Evolutionary conservation across 1,284 basidiomycete genomes (phyloP).

Genomic region (Schizophyllum commune): DNA sequence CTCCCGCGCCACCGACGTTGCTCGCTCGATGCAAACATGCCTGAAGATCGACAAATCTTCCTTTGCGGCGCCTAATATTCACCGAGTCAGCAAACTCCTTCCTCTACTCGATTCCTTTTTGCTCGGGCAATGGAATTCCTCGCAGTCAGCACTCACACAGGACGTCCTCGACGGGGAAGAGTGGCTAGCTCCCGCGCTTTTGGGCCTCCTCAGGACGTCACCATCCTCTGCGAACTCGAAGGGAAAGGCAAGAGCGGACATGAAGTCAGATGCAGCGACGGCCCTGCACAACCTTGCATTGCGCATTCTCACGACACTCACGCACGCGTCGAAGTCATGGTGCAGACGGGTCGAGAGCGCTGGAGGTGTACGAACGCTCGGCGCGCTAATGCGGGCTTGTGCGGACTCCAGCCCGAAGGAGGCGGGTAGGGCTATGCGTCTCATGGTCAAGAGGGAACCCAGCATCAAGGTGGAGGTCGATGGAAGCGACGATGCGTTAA

Average conservation of each 20-base stretch:
- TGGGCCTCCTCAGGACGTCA: not conserved
- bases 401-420: not conserved
- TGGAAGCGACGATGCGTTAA: too few species aligned
- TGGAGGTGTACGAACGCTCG: not conserved
- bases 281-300: not conserved
- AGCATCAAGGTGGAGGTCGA: not conserved
- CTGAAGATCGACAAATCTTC: not conserved
- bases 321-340: not conserved
- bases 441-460: not conserved
- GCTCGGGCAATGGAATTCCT: not conserved
- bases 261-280: not conserved
- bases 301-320: not conserved
- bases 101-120: not conserved
- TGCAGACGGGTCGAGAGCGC: not conserved
- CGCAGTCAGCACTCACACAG: not conserved
- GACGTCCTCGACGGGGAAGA: not conserved
- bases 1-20: not conserved
- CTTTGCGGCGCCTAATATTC: not conserved
- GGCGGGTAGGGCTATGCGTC: not conserved
- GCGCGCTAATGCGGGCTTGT: not conserved
- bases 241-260: not conserved
- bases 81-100: not conserved
- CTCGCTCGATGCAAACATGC: not conserved
- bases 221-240: not conserved
- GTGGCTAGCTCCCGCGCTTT: not conserved